These are phyloP conservation scores for Linum lewisii DNA, from an alignment of 345 rosid species.

Conservation along the genomic window DNA sequence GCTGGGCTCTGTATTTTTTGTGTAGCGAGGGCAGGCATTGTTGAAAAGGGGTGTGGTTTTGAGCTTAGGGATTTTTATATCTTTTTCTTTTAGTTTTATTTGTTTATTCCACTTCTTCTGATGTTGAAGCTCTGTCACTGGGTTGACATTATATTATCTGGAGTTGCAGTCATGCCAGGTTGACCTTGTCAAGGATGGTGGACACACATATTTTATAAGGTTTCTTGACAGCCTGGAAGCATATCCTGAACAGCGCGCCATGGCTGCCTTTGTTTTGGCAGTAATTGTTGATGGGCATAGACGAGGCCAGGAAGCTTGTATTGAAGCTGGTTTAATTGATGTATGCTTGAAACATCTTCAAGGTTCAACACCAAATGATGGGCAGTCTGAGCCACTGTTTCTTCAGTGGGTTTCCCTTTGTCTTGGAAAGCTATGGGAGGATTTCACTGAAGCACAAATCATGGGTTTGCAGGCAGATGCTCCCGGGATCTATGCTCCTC, in stretches of 20 bases:
- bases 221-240: conserved; percentile 95
- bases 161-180: conserved; percentile 92
- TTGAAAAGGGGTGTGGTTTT: neutral
- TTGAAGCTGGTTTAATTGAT: conserved; percentile 65
- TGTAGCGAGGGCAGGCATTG: neutral
- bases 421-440: conserved; percentile 98
- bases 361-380: conserved; percentile 53
- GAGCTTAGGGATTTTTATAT: neutral
- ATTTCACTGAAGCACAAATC: conserved; percentile 84
- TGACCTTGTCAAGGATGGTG: conserved; percentile 96
- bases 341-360: conserved; percentile 87
- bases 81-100: no score
- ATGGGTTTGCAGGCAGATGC: conserved; percentile 71
- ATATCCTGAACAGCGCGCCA: conserved; percentile 97
- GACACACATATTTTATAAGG: conserved; percentile 87
- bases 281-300: conserved; percentile 97
- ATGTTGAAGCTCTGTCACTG: neutral
- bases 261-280: conserved; percentile 99
- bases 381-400: conserved; percentile 73
- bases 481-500: conserved; percentile 53
- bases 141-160: conserved; percentile 9
- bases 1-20: neutral
- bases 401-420: conserved; percentile 99
- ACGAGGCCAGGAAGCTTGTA: conserved; percentile 94
- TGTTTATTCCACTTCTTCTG: neutral